Evolutionary conservation across 2,329 filamentous ascomycete species (phyloP), one percentile per base, ranked within the genome.

Genomic region (Orbilia brochopaga): DNA sequence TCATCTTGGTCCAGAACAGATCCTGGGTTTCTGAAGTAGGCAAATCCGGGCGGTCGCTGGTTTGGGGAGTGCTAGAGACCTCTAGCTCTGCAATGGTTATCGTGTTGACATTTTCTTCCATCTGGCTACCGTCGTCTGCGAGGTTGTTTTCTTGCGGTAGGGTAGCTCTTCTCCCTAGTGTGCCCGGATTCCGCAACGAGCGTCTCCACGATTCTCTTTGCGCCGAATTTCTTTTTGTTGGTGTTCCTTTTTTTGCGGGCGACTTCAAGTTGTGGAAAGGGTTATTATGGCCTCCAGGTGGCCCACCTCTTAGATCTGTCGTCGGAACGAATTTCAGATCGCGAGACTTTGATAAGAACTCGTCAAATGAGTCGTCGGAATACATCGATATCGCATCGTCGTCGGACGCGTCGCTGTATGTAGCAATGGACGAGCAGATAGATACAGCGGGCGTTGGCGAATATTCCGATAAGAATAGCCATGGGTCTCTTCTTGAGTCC

Each of bases 381-480:
- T 10, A 8, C 11, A 11, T 48, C 5, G 44, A 48, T 48, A 48
- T 48, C n/a, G n/a, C n/a, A 10, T 19, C 19, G 3, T 48, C 44
- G 17, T 23, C 44, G 8, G 17, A 19, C 5, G 27, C 17, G 11
- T 62, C 58, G 30, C 32, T 44, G 15, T 32, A 53, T 23, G 35
- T 24, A 64, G 21, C 15, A 59, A 70, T 19, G 7, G 66, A 70
- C 10, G 66, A 63, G 27, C 32, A 17, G 23, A 70, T 70, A 5
- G 59, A 63, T 24, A 50, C 54, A n/a, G 66, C 66, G 10, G 58
- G 46, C 1, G 66, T 61, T 13, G 66, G 66, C 11, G 66, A 63
- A 19, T 24, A n/a, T 10, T 70, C 54, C 0, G 27, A 27, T 21
- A 44, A 27, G 17, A 30, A 15, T 1, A 27, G 32, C 66, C 58